Conservation (phyloP, 1,284 basidiomycete species). For the Anthracocystis setariae region DNA sequence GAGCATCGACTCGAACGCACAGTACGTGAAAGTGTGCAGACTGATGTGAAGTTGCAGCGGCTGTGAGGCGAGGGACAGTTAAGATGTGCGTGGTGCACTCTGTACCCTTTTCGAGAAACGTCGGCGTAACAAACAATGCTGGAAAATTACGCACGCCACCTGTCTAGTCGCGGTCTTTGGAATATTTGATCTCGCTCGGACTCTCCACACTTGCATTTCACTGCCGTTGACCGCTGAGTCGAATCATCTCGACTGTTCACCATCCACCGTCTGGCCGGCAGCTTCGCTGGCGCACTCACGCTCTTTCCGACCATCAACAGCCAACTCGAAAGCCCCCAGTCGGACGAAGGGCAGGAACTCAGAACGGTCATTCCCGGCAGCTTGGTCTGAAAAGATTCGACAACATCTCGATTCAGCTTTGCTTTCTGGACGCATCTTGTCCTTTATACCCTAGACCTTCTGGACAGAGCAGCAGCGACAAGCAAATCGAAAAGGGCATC, state of each 20-base stretch:
- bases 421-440: too few relatives aligned
- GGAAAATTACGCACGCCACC: constrained; percentile 1
- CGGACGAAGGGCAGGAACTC: too few relatives aligned
- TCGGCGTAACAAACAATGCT: neutral
- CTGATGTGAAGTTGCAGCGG: neutral
- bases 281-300: neutral
- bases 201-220: constrained; percentile 7
- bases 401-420: too few relatives aligned
- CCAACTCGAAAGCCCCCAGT: too few relatives aligned
- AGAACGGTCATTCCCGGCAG: too few relatives aligned
- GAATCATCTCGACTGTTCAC: neutral
- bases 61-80: neutral
- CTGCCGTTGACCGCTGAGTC: neutral
- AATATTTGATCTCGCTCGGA: constrained; percentile 1
- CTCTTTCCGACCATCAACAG: neutral
- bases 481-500: too few relatives aligned
- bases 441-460: too few relatives aligned
- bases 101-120: neutral
- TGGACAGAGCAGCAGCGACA: too few relatives aligned
- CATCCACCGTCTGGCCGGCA: neutral
- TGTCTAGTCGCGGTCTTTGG: neutral
- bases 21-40: neutral
- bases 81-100: too few relatives aligned
- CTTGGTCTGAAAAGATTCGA: too few relatives aligned
- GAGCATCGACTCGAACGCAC: neutral